A percentile compares a stretch with the other conserved stretches of the same genome.
phyloP scores from a whole-genome alignment of 2,329 filamentous ascomycete species.

The Cladophialophora carrionii region DNA sequence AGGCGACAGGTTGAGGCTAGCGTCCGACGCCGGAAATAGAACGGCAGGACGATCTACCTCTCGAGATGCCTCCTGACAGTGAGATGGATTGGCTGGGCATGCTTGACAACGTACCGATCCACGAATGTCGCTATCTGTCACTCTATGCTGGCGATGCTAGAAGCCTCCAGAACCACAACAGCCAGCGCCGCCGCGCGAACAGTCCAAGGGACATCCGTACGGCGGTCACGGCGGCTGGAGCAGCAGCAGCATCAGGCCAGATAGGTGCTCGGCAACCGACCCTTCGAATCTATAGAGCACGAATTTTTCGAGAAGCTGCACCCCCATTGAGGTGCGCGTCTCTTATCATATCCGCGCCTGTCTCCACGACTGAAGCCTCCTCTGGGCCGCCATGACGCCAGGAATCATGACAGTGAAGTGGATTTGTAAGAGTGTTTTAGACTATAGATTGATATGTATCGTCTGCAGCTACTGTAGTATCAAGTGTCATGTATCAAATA shows the following conservation, averaged over 20 bases:
- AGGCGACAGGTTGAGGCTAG: not conserved
- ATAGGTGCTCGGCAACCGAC: not conserved
- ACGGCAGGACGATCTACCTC: constrained; percentile 2
- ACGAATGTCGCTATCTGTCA: not conserved
- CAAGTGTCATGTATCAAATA: not conserved
- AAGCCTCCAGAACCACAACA: not conserved
- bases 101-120: constrained; percentile 1
- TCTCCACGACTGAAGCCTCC: constrained; percentile 6
- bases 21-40: not conserved
- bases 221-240: too few relatives aligned
- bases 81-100: constrained; percentile 1
- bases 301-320: not conserved
- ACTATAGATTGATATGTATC: too few relatives aligned
- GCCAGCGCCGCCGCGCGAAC: too few relatives aligned
- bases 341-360: constrained; percentile 6
- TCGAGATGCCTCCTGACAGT: not conserved
- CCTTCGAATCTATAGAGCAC: not conserved
- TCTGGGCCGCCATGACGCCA: constrained; percentile 8
- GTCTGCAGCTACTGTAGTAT: too few relatives aligned
- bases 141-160: not conserved
- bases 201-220: not conserved
- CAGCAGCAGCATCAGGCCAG: not conserved
- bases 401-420: too few relatives aligned
- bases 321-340: not conserved
- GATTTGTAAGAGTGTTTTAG: too few relatives aligned